These are phyloP conservation scores for Didymella keratinophila DNA, from an alignment of 2,329 filamentous ascomycete species.

Conservation along the genomic window DNA sequence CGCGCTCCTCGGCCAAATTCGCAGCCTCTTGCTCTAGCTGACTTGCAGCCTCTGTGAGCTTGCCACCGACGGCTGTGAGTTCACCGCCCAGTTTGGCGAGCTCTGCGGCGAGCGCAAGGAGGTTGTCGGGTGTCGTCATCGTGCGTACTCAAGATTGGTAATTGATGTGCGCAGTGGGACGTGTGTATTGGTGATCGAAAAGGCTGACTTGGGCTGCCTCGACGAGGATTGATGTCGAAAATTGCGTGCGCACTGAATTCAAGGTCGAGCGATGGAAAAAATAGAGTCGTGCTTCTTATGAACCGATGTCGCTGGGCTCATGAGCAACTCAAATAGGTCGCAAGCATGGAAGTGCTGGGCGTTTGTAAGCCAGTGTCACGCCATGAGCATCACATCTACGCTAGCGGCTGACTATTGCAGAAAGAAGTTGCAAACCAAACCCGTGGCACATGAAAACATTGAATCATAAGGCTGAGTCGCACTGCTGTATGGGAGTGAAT, in stretches of 20 bases:
- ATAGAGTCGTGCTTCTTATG: not conserved
- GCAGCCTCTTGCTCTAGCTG: constrained; percentile 35
- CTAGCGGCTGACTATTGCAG: not conserved
- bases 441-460: not conserved
- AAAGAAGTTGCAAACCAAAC: not conserved
- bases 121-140: constrained; percentile 33
- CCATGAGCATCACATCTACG: not conserved
- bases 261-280: not conserved
- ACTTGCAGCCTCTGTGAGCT: constrained; percentile 26
- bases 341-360: not conserved
- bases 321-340: not conserved
- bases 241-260: not conserved
- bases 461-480: not conserved
- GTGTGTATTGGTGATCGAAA: not conserved
- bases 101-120: constrained; percentile 33
- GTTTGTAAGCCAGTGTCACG: not conserved
- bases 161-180: not conserved
- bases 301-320: not conserved
- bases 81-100: constrained; percentile 26
- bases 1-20: constrained; percentile 32
- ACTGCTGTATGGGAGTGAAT: not conserved
- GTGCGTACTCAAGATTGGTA: not conserved
- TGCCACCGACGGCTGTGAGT: constrained; percentile 25
- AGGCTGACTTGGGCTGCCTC: not conserved
- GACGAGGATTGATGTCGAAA: not conserved